Base-by-base conservation (phyloP, 139 green algal species). In the Limnomonas spitsbergensis region DNA sequence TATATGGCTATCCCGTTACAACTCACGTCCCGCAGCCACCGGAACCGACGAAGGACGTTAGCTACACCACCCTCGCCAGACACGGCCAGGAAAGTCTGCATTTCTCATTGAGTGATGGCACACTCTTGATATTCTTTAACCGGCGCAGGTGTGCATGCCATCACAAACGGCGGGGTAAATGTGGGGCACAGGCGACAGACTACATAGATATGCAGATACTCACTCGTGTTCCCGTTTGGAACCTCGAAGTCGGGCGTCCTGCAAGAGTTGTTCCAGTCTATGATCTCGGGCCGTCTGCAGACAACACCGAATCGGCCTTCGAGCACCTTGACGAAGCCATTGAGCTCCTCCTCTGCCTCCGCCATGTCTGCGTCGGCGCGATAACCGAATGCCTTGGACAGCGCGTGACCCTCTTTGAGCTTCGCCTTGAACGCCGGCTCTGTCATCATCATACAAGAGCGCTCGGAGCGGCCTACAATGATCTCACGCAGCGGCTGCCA, bases 201-300 rank as follows among this genome's bases (percentile, higher is more conserved):
- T n/a, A n/a, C n/a, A n/a, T n/a, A n/a, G n/a, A n/a, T n/a, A n/a
- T n/a, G n/a, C n/a, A n/a, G n/a, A n/a, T 20, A 61, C 47, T 61
- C 47, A 61, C 47, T 61, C 20, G 56, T 70, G 29, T 70, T 70
- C 14, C 56, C 56, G 29, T 70, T 70, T 32, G 56, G 9, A 32
- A 70, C 24, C 56, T 70, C 56, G 56, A 70, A 70, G 29, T 70
- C 56, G 7, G 56, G 56, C 29, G 56, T 70, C 56, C 29, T 70
- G 27, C 27, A 38, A 20, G 56, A 20, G 7, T 38, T 24, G 29
- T 32, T 70, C 56, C 56, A 70, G 29, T 70, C 56, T 32, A 70
- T 32, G 4, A 70, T 14, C 56, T 70, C 56, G 4, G 56, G 56
- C 29, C 56, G 9, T 4, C 56, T 24, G 4, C 9, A 24, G n/a